Evolutionary conservation across 2,329 filamentous ascomycete genomes (phyloP), one percentile per base, ranked within the genome.

Genomic region (Eutypella sp.): DNA sequence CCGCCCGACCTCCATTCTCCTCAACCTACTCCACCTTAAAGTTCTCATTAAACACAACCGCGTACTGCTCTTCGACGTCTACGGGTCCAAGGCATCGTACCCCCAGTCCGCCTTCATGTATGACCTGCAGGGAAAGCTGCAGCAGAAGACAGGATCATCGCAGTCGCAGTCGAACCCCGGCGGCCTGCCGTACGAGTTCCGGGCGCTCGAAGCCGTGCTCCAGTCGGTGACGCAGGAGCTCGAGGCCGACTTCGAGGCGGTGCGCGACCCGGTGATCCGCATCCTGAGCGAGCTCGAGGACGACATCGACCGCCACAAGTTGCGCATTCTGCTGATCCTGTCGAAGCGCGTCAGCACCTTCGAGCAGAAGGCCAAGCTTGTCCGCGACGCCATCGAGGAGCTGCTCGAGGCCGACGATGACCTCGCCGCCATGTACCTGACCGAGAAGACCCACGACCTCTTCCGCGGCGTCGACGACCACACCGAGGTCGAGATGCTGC

Each of bases 21-120:
- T 99, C 57, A 99, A 97, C 62, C 78, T 99, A 10, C 81, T 97
- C n/a, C 93, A 99, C 66, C 81, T 99, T 40, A 88, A 93, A 50
- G 93, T 96, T 44, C 78, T 99, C 20, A 96, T 99, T 65, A 96
- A 96, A 71, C 82, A 91, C 52, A 89, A 99, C 61, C 86, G 91
- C 20, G 90, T 99, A 6, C 80, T 99, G 20, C 84, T 99, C 5
- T 97, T 99, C 64, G 93, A 97, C 60, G 89, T 93, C 13, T 97
- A 96, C 67, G 93, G 93, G 24, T 93, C 89, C 34, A 91, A 89
- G 48, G 89, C 95, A 56, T 95, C 90, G 0, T 96, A 96, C 60
- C 90, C 92, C 25, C 93, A 97, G 65, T 96, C 90, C 4, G 82
- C 93, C 13, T 99, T 99, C 70, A 95, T 99, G 82, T 96, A 97